Conservation (phyloP, 2,329 filamentous ascomycete genomes). For the Cryphonectria radicalis region DNA sequence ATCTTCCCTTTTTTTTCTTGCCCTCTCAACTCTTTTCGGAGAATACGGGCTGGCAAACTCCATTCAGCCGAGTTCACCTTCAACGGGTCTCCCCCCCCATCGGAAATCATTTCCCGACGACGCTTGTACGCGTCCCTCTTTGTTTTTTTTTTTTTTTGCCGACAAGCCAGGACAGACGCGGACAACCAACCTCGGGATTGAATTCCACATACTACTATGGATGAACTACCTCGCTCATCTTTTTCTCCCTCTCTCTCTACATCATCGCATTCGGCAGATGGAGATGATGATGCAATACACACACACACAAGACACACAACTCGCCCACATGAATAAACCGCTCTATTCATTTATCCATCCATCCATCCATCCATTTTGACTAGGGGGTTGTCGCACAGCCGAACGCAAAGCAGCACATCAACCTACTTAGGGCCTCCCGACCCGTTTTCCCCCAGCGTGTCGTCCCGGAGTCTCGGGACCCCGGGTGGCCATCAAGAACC, state of each 20-base stretch:
- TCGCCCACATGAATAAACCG: not conserved
- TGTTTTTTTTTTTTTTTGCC: not conserved
- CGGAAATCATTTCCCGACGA: conserved; percentile 2
- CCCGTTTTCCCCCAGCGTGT: not conserved
- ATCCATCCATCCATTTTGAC: not conserved
- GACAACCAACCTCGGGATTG: not conserved
- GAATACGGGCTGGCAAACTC: not conserved
- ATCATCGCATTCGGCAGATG: not conserved
- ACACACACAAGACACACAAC: too few relatives aligned
- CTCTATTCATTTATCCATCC: not conserved
- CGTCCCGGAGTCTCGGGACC: not conserved
- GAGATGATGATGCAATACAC: not conserved
- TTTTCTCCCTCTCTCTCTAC: not conserved
- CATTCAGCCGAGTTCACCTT: conserved; percentile 10
- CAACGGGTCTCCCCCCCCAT: not conserved
- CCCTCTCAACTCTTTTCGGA: not conserved
- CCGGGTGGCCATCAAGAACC: not conserved
- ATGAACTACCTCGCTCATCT: not conserved
- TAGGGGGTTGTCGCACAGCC: not conserved
- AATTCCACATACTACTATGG: not conserved
- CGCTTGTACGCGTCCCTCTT: too few relatives aligned
- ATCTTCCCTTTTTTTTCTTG: not conserved
- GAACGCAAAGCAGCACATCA: not conserved
- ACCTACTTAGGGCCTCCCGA: not conserved
- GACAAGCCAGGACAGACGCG: not conserved